Conservation (phyloP, 257 asterid genomes). For the Leonotis leonurus region DNA sequence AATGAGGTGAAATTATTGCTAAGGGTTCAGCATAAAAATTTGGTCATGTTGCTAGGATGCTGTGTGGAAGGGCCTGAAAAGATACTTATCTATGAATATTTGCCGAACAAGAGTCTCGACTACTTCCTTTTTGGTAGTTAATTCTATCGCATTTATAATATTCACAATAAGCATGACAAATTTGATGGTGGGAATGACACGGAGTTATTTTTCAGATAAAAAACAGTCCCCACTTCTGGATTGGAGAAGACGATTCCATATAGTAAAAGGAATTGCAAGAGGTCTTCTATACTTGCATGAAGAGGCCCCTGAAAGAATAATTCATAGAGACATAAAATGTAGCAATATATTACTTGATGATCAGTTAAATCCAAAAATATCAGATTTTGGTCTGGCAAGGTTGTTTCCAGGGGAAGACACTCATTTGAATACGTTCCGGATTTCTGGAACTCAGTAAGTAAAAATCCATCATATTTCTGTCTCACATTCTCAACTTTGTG, state of each 20-base stretch:
- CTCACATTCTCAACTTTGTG: neutral
- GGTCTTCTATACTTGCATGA: conserved; percentile 87
- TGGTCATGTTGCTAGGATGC: conserved; percentile 72
- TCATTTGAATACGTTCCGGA: conserved; percentile 61
- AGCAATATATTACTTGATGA: conserved; percentile 82
- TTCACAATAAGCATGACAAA: neutral
- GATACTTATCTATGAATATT: conserved; percentile 86
- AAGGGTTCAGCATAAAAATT: conserved; percentile 69
- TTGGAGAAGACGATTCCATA: conserved; percentile 50
- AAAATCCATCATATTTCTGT: neutral
- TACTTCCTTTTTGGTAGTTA: conserved; percentile 63
- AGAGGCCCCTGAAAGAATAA: conserved; percentile 81
- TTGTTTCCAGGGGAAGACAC: conserved; percentile 76
- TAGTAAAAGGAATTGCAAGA: conserved; percentile 60
- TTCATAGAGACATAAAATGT: conserved; percentile 85
- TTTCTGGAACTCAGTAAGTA: conserved; percentile 78
- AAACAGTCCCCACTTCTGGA: conserved; percentile 43
- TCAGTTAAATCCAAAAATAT: conserved; percentile 66
- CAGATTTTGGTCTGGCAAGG: conserved; percentile 91
- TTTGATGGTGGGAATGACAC: conserved; percentile 9
- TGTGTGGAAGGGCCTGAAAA: conserved; percentile 81
- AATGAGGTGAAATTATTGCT: conserved; percentile 74
- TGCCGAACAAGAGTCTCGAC: conserved; percentile 80
- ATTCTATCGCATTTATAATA: conserved; percentile 2
- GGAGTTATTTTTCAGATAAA: conserved; percentile 38